phyloP scores from a whole-genome alignment of 2,329 filamentous ascomycete genomes.

The Plectosphaerella cucumerina region DNA sequence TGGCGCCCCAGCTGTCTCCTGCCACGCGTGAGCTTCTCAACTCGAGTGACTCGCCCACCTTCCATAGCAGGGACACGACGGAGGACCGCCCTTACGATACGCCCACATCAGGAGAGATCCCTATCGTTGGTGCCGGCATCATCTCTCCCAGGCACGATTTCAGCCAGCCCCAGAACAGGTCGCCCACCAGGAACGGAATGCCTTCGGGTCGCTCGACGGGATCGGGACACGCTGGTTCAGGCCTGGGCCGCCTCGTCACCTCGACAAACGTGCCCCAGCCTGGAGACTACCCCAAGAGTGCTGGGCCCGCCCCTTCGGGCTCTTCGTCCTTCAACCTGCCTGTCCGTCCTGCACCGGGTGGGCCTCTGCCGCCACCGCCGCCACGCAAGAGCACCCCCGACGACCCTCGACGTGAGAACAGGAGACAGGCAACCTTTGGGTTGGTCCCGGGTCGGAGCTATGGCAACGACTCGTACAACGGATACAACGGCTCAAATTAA shows the following conservation, averaged over 20 bases:
- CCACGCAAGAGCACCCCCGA: conserved; percentile 53
- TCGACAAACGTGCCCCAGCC: conserved; percentile 50
- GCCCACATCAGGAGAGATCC: conserved; percentile 70
- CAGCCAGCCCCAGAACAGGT: conserved; percentile 40
- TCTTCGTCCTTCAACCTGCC: conserved; percentile 57
- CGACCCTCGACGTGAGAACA: conserved; percentile 45
- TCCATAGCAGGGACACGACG: conserved; percentile 29
- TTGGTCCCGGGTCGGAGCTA: conserved; percentile 32
- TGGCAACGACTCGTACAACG: conserved; percentile 12
- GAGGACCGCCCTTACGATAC: conserved; percentile 48
- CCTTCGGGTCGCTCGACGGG: conserved; percentile 38
- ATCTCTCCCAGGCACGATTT: conserved; percentile 49
- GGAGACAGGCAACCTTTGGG: conserved; percentile 51
- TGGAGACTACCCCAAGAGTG: conserved; percentile 30
- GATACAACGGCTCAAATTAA: conserved; percentile 2
- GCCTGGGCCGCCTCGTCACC: conserved; percentile 41
- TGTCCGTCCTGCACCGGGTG: conserved; percentile 56
- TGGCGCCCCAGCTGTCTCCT: conserved; percentile 75
- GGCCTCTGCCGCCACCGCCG: conserved; percentile 57
- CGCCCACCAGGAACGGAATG: conserved; percentile 46
- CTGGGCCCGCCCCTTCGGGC: conserved; percentile 36
- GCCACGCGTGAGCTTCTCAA: conserved; percentile 73
- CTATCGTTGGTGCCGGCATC: conserved; percentile 54
- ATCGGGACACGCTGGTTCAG: conserved; percentile 47
- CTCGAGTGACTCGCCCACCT: conserved; percentile 55